A percentile compares a stretch with the other conserved stretches of the same genome.
Evolutionary conservation across 305 asterid genomes (phyloP).

Genomic region (Rubia tinctorum): DNA sequence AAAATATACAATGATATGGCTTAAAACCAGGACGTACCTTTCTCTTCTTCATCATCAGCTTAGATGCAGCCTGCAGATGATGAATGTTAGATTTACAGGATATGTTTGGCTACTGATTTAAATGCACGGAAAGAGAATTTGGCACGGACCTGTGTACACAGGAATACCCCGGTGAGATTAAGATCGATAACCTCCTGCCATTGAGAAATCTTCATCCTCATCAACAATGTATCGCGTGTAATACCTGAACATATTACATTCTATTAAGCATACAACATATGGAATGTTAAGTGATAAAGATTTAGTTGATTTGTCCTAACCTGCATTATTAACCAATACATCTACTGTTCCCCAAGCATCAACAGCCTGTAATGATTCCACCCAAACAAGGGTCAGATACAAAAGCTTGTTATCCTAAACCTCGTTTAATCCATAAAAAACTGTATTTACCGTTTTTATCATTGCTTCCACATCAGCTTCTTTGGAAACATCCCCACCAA

Average conservation of each 20-base stretch:
- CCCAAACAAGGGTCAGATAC: conserved; percentile 25
- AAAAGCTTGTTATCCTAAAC: conserved; percentile 15
- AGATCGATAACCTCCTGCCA: conserved; percentile 98
- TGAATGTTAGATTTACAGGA: conserved; percentile 22
- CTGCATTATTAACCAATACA: conserved; percentile 86
- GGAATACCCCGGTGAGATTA: conserved; percentile 91
- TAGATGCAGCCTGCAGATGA: conserved; percentile 83
- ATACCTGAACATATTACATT: conserved; percentile 53
- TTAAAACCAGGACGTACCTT: conserved; percentile 42
- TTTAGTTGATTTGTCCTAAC: conserved; percentile 22
- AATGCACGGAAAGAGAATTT: conserved; percentile 10
- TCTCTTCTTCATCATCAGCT: conserved; percentile 92
- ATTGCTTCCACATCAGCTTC: conserved; percentile 86
- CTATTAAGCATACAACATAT: not conserved
- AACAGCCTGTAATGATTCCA: conserved; percentile 58
- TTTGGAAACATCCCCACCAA: conserved; percentile 96
- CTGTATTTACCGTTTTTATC: conserved; percentile 73
- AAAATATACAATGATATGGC: not conserved
- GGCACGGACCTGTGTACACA: conserved; percentile 76
- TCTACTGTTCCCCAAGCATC: conserved; percentile 95
- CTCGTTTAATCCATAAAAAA: conserved; percentile 8
- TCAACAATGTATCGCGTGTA: conserved; percentile 90
- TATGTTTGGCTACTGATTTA: conserved; percentile 8
- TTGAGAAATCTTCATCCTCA: conserved; percentile 91
- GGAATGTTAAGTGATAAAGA: not conserved